Base-by-base conservation (phyloP, 805 yeast species). In the Maudiozyma barnettii region DNA sequence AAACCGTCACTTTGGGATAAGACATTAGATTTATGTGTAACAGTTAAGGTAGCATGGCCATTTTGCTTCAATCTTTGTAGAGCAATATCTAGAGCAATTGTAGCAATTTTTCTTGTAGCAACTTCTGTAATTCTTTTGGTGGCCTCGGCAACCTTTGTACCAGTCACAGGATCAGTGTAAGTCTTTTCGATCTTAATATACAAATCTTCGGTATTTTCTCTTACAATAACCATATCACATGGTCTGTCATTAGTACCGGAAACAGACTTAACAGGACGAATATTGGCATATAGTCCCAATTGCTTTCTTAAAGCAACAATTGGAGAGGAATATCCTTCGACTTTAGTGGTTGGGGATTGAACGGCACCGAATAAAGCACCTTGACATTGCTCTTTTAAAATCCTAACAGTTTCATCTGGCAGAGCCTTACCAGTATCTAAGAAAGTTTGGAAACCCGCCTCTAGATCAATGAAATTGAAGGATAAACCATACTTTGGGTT, bases 311-410 rank as follows among this genome's bases (percentile, higher is more conserved):
- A 76, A n/a, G 98, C 98, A 47, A 93, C 99, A 67, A 93, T 91
- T 57, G 99, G 99, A 29, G 98, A 91, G 18, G 97, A 90, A 73
- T 93, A 93, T 45, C 99, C 99, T 42, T 77, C 93, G 41, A 93
- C 98, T 70, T 89, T 89, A 58, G 82, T 80, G 41, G 95, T 76
- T 55, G 99, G 99, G 18, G 97, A 89, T 43, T 89, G 87, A 47
- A 93, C 99, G 48, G 99, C 96, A 58, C 99, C 99, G 61, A 93
- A 93, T 47, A 93, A 75, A 18, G 98, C 99, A 73, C 97, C 98
- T 60, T 93, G 95, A 70, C 99, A 93, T 55, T 84, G 82, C 30
- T 74, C 71, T 62, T 82, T 76, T 66, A 93, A 79, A 10, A 78
- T 71, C 36, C 79, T 79, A 30, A 93, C 91, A 20, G 99, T 93